Base-by-base conservation (phyloP, 805 yeast species). In the Metschnikowia vanudenii region DNA sequence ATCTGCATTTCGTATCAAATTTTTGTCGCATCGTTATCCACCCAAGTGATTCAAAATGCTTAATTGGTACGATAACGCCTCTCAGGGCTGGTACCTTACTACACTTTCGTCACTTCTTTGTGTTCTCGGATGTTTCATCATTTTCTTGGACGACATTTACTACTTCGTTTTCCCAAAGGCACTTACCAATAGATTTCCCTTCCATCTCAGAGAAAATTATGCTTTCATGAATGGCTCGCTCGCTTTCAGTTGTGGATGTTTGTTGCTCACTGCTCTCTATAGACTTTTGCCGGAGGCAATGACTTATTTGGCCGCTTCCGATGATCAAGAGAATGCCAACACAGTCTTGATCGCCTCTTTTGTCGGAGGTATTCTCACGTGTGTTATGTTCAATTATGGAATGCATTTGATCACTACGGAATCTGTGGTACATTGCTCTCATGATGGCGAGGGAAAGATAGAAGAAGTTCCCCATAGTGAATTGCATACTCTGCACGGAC, bases 401-500 rank as follows among this genome's bases (percentile, higher is more conserved):
- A 80, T 94, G 4, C 97, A 91, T 63, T 63, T 80, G 30, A 64
- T 82, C 43, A 88, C 97, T 0, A 80, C 92, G 41, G 88, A 88
- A 61, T 82, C 91, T 28, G 78, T 91, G 29, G 86, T 91, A 0
- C 97, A 90, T 60, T 90, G 97, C 65, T 85, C 81, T 13, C 96
- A 90, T 57, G 80, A 71, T 11, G 75, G 67, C 11, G 64, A 58
- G 26, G 46, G 42, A 33, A 62, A 58, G 19, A 63, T 45, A 16
- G 50, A 47, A 56, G 48, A 11, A 55, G 52, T 13, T 55, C 53
- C 18, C 53, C 43, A 19, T 39, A 52, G 36, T 45, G 45, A 33
- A 47, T 46, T 41, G 39, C 49, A 42, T 35, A 20, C 43, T 19
- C 18, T 18, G 20, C 28, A 18, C 26, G 24, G 9, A 18, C 34